Conservation (phyloP, 2,329 filamentous ascomycete species). For the Hypomyces rosellus region DNA sequence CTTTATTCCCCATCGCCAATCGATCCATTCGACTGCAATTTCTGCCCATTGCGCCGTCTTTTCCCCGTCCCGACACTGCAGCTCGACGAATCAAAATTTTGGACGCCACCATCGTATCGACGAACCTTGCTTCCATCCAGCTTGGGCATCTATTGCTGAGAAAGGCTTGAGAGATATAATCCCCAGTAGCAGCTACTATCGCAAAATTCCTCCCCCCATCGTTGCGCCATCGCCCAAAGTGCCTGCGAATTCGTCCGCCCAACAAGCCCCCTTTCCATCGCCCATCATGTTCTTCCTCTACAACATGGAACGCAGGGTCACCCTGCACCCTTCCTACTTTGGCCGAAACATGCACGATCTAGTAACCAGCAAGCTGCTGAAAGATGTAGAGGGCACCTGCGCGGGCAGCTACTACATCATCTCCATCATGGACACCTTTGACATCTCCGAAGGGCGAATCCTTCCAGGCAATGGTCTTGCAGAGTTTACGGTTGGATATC, state of each 20-base stretch:
- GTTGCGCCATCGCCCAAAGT: neutral
- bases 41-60: neutral
- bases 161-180: no score
- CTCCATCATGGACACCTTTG: slow-evolving; percentile 92
- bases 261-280: slow-evolving; percentile 8
- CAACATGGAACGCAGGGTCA: slow-evolving; percentile 90
- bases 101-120: no score
- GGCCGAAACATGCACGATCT: slow-evolving; percentile 88
- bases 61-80: neutral
- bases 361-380: slow-evolving; percentile 80
- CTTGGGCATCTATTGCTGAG: no score
- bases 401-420: slow-evolving; percentile 97
- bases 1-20: neutral
- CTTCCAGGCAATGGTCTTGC: slow-evolving; percentile 86
- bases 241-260: neutral
- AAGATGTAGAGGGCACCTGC: slow-evolving; percentile 91
- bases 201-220: neutral
- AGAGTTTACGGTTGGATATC: slow-evolving; percentile 91
- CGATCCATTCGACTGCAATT: neutral
- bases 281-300: slow-evolving; percentile 92
- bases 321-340: slow-evolving; percentile 95
- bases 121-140: no score
- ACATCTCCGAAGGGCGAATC: slow-evolving; percentile 89
- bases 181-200: no score
- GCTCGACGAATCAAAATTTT: no score